Base-by-base conservation (phyloP, 139 green algal species). In the Chlorokybus atmophyticus region DNA sequence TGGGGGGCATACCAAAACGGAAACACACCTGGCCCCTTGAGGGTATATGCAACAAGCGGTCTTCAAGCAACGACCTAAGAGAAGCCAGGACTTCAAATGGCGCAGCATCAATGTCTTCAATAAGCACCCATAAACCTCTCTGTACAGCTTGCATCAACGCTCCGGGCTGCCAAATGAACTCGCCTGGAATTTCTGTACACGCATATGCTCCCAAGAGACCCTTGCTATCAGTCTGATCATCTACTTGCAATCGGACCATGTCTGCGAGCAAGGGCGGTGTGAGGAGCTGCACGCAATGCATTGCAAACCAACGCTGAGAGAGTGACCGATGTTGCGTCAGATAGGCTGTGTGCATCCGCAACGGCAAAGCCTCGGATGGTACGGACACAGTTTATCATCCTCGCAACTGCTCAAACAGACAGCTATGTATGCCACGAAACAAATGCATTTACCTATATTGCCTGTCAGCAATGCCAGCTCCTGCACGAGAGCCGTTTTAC, bases 221-320 rank as follows among this genome's bases (percentile, higher is more conserved):
- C 74, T 95, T 96, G 60, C 77, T 75, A 61, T 98, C 91, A 74
- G 89, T 93, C 65, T 95, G 85, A 52, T 94, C 88, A 61, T 96
- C 88, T 41, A 96, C 55, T 69, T 97, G 85, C 3, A 95, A 64
- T 32, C 74, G 69, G 65, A 79, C 72, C 67, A 57, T 32, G 39
- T 71, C 62, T 70, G 62, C 26, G 14, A 7, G 44, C 7, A 21
- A 24, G 44, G 44, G 21, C 44, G 26, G 21, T 7, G 14, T 7
- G 19, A 53, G 7, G 19, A 14, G 14, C 10, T 44, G 10, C 35
- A 44, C 35, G 35, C 10, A 14, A 44, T 44, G 35, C 10, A 14
- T 14, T 21, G 10, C 35, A 44, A 44, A 44, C 10, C 14, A 14
- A 44, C 35, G n/a, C n/a, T n/a, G n/a, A n/a, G n/a, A n/a, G n/a